Base-by-base conservation (phyloP, 2,329 filamentous ascomycete species). In the Monosporascus cannonballus region DNA sequence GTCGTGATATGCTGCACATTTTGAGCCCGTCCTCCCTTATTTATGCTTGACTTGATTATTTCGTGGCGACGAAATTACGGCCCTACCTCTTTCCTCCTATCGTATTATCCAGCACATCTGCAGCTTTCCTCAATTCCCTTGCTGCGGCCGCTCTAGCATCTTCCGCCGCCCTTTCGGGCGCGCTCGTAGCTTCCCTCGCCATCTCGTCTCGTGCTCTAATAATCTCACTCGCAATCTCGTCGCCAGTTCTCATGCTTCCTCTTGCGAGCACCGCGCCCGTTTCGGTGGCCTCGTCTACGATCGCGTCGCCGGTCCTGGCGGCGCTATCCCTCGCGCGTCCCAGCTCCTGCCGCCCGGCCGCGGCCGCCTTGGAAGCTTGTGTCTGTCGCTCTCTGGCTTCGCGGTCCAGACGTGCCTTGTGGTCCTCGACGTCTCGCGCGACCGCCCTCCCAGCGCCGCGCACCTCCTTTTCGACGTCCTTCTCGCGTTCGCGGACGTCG, bases 401-500 rank as follows among this genome's bases (percentile, higher is more conserved):
- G 41, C 50, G 59, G 20, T 59, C 55, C 3, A 64, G 42, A 1
- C 34, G 45, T 7, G 54, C 52, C 20, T 51, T 51, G 30, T 56
- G 56, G 4, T 53, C 48, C 27, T 60, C 53, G 8, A 64, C 46
- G 20, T 60, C 56, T 24, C 48, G 51, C 11, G 51, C 52, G 3
- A 58, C 51, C 3, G 56, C 51, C 18, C 55, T 53, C 20, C 56
- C 54, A 34, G 60, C 20, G 24, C 52, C 55, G 2, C 51, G 54
- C 27, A 63, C 46, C 20, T 60, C 56, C 2, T 53, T 53, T 6
- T 52, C 50, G 17, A 64, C 47, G 15, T 56, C 54, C 41, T 57
- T 61, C 37, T 55, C 57, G 11, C 59, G 56, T 4, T 64, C 54
- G 17, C 59, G 58, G n/a, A 61, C 55, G 17, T 45, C 54, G 25